Conservation (phyloP, 164 flowering plant genomes). For the Vitis rupestris region DNA sequence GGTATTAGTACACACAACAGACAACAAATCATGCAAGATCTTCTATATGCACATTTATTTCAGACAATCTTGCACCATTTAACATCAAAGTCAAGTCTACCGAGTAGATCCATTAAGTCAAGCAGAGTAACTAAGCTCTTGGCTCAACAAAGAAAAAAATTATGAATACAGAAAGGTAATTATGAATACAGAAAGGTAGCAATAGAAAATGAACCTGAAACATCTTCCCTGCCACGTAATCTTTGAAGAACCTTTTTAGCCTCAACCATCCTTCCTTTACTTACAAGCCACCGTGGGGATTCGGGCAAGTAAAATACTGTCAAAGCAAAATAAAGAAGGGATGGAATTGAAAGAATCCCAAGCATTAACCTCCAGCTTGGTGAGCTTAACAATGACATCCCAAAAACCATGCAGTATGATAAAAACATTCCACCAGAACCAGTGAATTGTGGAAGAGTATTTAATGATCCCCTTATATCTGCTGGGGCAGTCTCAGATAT, state of each 20-base stretch:
- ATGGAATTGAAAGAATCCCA: conserved; percentile 83
- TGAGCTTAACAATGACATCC: conserved; percentile 66
- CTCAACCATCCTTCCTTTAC: conserved; percentile 87
- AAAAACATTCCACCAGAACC: conserved; percentile 91
- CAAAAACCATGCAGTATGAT: conserved; percentile 88
- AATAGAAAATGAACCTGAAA: conserved; percentile 56
- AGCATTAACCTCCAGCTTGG: conserved; percentile 94
- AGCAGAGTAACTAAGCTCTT: too few species aligned
- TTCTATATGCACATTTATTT: too few species aligned
- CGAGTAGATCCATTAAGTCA: too few species aligned
- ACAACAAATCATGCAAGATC: too few species aligned
- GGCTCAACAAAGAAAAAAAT: background rate
- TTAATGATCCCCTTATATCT: conserved; percentile 76
- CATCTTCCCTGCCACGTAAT: conserved; percentile 88
- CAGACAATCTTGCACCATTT: too few species aligned
- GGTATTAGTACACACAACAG: too few species aligned
- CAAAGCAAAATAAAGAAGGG: conserved; percentile 61
- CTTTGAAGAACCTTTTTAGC: conserved; percentile 83
- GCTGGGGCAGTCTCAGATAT: conserved; percentile 97
- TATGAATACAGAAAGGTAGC: background rate
- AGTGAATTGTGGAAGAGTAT: conserved; percentile 89
- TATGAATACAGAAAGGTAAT: background rate
- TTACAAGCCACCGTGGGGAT: conserved; percentile 98
- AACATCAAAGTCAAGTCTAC: too few species aligned
- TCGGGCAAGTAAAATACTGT: conserved; percentile 84